phyloP scores from a whole-genome alignment of 2,329 filamentous ascomycete genomes.

The Trichoderma atroviride region DNA sequence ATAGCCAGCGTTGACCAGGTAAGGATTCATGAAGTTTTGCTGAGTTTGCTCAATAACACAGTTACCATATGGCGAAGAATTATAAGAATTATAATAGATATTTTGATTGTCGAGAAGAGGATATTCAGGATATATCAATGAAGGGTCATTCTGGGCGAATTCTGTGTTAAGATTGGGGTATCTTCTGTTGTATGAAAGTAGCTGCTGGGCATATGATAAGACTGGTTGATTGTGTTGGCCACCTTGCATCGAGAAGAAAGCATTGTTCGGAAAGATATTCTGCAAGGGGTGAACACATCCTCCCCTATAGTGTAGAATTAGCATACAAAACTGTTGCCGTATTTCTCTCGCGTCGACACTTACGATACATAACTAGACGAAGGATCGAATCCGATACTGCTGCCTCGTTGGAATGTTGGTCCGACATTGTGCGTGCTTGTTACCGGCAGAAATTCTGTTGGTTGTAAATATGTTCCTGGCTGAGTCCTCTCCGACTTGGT shows the following conservation, averaged over 20 bases:
- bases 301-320: neutral
- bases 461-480: neutral
- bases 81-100: neutral
- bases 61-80: slow-evolving; percentile 7
- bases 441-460: neutral
- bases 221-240: neutral
- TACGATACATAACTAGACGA: neutral
- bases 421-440: neutral
- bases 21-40: neutral
- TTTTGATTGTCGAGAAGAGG: neutral
- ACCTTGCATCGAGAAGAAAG: neutral
- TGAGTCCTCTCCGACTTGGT: neutral
- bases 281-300: neutral
- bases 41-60: neutral
- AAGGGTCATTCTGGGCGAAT: neutral
- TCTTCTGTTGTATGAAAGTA: neutral
- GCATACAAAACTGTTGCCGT: neutral
- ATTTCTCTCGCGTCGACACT: neutral
- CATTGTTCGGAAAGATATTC: neutral
- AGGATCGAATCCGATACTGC: neutral
- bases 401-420: neutral
- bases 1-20: neutral
- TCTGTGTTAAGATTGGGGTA: neutral
- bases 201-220: neutral
- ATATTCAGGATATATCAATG: slow-evolving; percentile 2